Base-by-base conservation (phyloP, 305 asterid species). In the Caryopteris hybrid region DNA sequence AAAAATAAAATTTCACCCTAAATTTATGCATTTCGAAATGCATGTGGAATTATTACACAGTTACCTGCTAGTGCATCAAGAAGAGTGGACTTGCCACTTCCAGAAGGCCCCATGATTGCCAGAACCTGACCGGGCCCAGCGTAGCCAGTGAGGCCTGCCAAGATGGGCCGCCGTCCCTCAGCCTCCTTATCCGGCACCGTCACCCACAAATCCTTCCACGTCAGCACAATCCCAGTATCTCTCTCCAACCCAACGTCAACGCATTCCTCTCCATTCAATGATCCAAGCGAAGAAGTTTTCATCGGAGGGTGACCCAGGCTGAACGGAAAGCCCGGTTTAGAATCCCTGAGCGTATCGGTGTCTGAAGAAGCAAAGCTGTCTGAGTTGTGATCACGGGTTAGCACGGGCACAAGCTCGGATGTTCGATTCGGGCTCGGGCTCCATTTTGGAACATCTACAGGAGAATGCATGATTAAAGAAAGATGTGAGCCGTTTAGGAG, bases 21-120 rank as follows among this genome's bases (percentile, higher is more conserved):
- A n/a, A n/a, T n/a, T n/a, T n/a, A n/a, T n/a, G n/a, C n/a, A n/a
- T n/a, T n/a, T n/a, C n/a, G n/a, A n/a, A n/a, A n/a, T n/a, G n/a
- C n/a, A n/a, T n/a, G n/a, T n/a, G n/a, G n/a, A n/a, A n/a, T n/a
- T n/a, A n/a, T n/a, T n/a, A 25, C 2, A 42, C 0, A 41, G 20
- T 16, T 76, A 86, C 92, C 90, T 65, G 92, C 84, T 45, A 88
- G 75, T 2, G 95, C 80, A 23, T 88, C 88, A 20, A 88, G 90
- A 23, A 88, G 92, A 36, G 92, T 88, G 0, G 95, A 84, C 68
- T 88, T 88, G 46, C 92, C 95, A 61, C 80, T 79, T 2, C 95
- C 95, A 2, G 92, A 86, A 53, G 95, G 95, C 5, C 95, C 95
- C 89, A 88, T 82, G 46, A 88, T 52, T 17, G 92, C 92, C 47